Conservation (phyloP, 1,284 basidiomycete genomes). For the Paramarasmius palmivorus region DNA sequence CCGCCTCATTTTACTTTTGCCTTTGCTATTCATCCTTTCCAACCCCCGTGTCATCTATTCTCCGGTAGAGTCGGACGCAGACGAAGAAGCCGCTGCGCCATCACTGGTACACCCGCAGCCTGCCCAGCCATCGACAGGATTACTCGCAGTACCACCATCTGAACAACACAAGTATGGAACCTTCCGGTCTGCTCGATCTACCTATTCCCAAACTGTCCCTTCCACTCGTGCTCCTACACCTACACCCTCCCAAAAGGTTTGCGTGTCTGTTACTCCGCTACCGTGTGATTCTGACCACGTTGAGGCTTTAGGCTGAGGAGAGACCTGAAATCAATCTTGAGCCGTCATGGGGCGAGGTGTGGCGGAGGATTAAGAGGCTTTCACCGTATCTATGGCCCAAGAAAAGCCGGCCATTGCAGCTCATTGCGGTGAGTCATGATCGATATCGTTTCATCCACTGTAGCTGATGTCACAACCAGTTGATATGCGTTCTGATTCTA, state of each 20-base stretch:
- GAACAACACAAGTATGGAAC: constrained; percentile 74
- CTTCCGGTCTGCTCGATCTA: constrained; percentile 54
- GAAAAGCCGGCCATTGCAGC: constrained; percentile 38
- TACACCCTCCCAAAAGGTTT: constrained; percentile 51
- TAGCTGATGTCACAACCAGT: constrained; percentile 32
- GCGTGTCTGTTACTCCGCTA: not conserved
- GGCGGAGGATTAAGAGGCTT: constrained; percentile 59
- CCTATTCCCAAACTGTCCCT: constrained; percentile 51
- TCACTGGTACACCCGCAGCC: constrained; percentile 55
- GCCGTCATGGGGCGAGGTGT: constrained; percentile 67
- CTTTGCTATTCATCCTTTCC: constrained; percentile 57
- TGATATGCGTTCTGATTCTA: constrained; percentile 67
- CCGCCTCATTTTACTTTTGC: constrained; percentile 62
- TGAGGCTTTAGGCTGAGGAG: constrained; percentile 32
- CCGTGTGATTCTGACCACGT: not conserved
- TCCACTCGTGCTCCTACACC: constrained; percentile 65
- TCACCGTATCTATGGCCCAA: constrained; percentile 84
- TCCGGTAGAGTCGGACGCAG: constrained; percentile 43
- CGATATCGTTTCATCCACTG: not conserved
- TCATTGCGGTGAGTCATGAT: not conserved
- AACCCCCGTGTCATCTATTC: constrained; percentile 64
- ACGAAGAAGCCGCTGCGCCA: constrained; percentile 36
- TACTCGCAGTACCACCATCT: constrained; percentile 41
- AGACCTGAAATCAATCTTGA: constrained; percentile 60
- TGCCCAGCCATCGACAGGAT: constrained; percentile 44